Conservation (phyloP, 257 asterid genomes). For the Solanum virginianum region DNA sequence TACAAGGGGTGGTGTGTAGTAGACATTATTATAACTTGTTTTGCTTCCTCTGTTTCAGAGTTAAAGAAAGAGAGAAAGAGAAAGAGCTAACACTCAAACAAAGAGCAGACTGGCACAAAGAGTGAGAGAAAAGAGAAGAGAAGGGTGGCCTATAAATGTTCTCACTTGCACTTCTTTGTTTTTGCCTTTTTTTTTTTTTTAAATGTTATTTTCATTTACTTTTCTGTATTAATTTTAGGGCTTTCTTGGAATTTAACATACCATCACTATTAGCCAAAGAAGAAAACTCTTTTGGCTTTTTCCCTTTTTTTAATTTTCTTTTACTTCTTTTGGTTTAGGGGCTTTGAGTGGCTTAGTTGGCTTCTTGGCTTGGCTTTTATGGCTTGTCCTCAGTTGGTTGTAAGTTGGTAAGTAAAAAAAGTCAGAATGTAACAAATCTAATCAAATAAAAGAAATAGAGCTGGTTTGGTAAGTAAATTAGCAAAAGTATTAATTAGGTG, state of each 20-base stretch:
- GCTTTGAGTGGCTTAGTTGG: neutral
- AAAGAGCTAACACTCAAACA: neutral
- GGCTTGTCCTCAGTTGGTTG: neutral
- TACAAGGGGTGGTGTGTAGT: constrained; percentile 39
- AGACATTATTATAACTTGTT: constrained; percentile 45
- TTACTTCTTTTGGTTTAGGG: neutral
- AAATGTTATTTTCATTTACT: neutral
- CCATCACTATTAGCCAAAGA: neutral
- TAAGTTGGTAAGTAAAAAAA: neutral
- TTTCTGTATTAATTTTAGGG: neutral
- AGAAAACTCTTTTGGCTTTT: neutral
- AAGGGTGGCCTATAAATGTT: neutral
- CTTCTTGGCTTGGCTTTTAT: constrained; percentile 9
- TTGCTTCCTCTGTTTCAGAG: constrained; percentile 58
- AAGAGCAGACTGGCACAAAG: constrained; percentile 13
- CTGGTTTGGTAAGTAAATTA: no score
- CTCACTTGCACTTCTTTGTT: constrained; percentile 20
- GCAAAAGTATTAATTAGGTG: no score
- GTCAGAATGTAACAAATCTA: neutral
- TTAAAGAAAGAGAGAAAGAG: constrained; percentile 24
- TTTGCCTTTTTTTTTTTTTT: constrained; percentile 26
- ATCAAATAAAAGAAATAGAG: no score
- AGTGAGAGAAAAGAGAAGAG: neutral
- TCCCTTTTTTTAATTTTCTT: neutral
- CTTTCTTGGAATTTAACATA: neutral